Base-by-base conservation (phyloP, 2,329 filamentous ascomycete species). In the Ceratocystis papillata region DNA sequence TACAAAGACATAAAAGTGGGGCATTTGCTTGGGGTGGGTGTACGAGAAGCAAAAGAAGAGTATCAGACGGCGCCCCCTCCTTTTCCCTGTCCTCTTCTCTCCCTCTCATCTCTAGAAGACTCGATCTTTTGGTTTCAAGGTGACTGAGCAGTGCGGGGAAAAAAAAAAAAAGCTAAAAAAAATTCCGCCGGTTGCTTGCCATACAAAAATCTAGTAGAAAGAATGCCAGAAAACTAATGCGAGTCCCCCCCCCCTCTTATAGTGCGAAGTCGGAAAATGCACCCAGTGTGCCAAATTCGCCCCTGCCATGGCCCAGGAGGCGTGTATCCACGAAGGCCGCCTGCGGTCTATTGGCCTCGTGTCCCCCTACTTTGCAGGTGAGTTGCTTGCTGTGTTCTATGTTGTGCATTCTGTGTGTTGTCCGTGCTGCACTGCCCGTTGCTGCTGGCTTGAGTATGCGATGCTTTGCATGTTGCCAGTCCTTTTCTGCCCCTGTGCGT, bases 201-300 rank as follows among this genome's bases (percentile, higher is more conserved):
- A 17, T 48, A 20, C 45, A 48, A 20, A 48, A 59, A n/a, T n/a
- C 22, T n/a, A 17, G 53, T 37, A 25, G 28, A 57, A 30, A 30
- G 53, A 37, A 30, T 30, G 28, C 7, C n/a, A 2, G 28, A 17
- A 28, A 28, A 50, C 44, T 33, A 50, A 33, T n/a, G 17, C 25
- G 15, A 61, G 50, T 37, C 61, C 5, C 66, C 50, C 63, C 67
- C n/a, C 33, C 33, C 8, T n/a, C 44, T n/a, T 63, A 30, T 59
- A 67, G 66, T 67, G 66, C 59, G 63, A 65, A 22, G 48, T 64
- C 30, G 37, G 59, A 22, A 53, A 59, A 20, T 67, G 66, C 55
- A 48, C 44, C 3, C 62, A 59, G 44, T 67, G 66, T 45, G 57
- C 28, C 7, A 67, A 63, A 57, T 65, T 67, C 41, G 60, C 48